A percentile compares a stretch with the other conserved stretches of the same genome.
phyloP scores from a whole-genome alignment of 2,329 filamentous ascomycete genomes.

The Talaromyces pinophilus region DNA sequence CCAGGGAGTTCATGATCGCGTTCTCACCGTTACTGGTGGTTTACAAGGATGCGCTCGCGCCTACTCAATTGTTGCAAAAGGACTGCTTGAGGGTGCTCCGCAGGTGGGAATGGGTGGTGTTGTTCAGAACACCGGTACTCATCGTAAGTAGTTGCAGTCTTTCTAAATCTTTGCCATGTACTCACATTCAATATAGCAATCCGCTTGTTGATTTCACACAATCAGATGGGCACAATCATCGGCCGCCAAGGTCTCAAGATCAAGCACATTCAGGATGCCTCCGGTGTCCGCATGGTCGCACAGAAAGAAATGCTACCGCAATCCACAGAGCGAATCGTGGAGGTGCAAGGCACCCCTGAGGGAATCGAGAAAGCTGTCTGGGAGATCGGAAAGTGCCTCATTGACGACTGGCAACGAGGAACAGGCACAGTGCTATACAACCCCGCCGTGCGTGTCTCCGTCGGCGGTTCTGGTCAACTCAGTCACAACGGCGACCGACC shows the following conservation, averaged over 20 bases:
- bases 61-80: conserved; percentile 89
- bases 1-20: conserved; percentile 93
- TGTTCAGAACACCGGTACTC: conserved; percentile 82
- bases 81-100: conserved; percentile 88
- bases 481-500: conserved; percentile 49
- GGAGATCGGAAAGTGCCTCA: conserved; percentile 98
- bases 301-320: conserved; percentile 99
- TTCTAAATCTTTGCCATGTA: not conserved
- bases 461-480: conserved; percentile 57
- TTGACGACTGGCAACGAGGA: conserved; percentile 96
- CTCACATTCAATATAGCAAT: conserved; percentile 58
- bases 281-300: conserved; percentile 96
- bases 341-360: conserved; percentile 91
- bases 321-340: conserved; percentile 96
- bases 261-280: conserved; percentile 97
- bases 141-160: conserved; percentile 67
- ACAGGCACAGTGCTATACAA: conserved; percentile 98
- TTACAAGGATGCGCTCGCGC: conserved; percentile 87
- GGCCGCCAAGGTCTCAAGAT: conserved; percentile 96
- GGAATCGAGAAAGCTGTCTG: conserved; percentile 95
- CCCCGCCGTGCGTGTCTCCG: conserved; percentile 83
- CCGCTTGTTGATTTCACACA: conserved; percentile 97
- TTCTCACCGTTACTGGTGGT: conserved; percentile 89
- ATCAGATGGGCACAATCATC: conserved; percentile 99
- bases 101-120: conserved; percentile 95